Evolutionary conservation across 768 basidiomycete species (phyloP).

Genomic region (Suillus paluster): DNA sequence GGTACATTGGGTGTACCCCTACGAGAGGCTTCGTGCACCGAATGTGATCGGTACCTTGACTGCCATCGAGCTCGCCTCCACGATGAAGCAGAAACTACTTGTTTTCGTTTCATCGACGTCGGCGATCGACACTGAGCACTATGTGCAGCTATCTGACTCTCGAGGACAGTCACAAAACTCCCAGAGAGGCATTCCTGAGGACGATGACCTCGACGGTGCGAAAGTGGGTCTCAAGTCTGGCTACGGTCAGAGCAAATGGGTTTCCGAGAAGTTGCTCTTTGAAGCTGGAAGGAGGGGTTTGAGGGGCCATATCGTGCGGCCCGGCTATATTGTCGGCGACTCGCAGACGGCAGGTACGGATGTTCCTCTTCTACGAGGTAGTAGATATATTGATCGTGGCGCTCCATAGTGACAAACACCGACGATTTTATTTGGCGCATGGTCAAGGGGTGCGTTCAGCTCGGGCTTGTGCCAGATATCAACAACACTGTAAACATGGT

Average conservation of each 20-base stretch:
- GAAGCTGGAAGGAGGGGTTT: slow-evolving; percentile 90
- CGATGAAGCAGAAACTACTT: slow-evolving; percentile 73
- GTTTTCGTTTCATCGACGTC: slow-evolving; percentile 96
- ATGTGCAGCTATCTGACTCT: slow-evolving; percentile 84
- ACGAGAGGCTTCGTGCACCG: slow-evolving; percentile 86
- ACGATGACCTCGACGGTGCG: slow-evolving; percentile 88
- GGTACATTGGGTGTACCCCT: slow-evolving; percentile 99
- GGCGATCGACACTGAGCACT: slow-evolving; percentile 90
- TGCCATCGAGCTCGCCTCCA: slow-evolving; percentile 77
- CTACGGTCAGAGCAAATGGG: slow-evolving; percentile 99
- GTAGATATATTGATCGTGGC: slow-evolving; percentile 10
- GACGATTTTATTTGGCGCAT: slow-evolving; percentile 99
- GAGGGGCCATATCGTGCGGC: slow-evolving; percentile 84
- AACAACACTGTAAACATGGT: slow-evolving; percentile 99
- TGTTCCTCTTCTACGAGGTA: neutral
- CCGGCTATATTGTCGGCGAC: slow-evolving; percentile 96
- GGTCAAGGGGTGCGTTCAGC: slow-evolving; percentile 97
- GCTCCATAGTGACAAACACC: slow-evolving; percentile 85
- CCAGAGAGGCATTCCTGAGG: slow-evolving; percentile 79
- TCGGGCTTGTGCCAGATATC: slow-evolving; percentile 96
- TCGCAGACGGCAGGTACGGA: slow-evolving; percentile 79
- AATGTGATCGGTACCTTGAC: slow-evolving; percentile 94
- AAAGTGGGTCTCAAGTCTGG: slow-evolving; percentile 78
- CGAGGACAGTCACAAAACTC: slow-evolving; percentile 44
- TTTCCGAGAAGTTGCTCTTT: slow-evolving; percentile 91